Percentiles rank a stretch among this genome's conserved stretches.
Conservation (phyloP, 1,139 yeast species). For the Oligophagozyma castellii region DNA sequence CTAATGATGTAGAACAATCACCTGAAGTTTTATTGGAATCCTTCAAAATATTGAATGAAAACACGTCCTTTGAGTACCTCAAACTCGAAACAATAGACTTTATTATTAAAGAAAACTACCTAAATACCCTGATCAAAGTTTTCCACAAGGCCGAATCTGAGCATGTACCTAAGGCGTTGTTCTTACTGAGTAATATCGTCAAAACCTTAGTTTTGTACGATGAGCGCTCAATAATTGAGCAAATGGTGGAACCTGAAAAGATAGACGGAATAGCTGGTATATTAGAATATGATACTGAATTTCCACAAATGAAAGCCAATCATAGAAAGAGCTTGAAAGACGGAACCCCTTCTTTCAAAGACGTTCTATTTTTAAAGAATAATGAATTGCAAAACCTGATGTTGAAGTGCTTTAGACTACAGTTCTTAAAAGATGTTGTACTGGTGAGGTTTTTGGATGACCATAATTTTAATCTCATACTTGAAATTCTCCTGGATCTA, state of each 20-base stretch:
- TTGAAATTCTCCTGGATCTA: slow-evolving; percentile 24
- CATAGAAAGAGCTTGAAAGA: slow-evolving; percentile 53
- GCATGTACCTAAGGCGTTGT: slow-evolving; percentile 39
- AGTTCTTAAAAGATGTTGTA: slow-evolving; percentile 75
- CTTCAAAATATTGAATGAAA: slow-evolving; percentile 41
- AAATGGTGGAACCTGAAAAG: slow-evolving; percentile 46
- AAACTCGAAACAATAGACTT: slow-evolving; percentile 39
- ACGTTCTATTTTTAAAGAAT: slow-evolving; percentile 44
- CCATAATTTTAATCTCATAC: slow-evolving; percentile 49
- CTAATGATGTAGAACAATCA: slow-evolving; percentile 32
- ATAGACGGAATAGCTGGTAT: slow-evolving; percentile 61
- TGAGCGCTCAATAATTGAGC: slow-evolving; percentile 55
- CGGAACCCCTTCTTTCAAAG: slow-evolving; percentile 45
- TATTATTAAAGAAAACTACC: slow-evolving; percentile 37
- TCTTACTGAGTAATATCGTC: slow-evolving; percentile 55
- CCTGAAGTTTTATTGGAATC: slow-evolving; percentile 35
- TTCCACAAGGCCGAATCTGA: slow-evolving; percentile 44
- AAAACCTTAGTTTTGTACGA: slow-evolving; percentile 59
- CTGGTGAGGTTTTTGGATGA: slow-evolving; percentile 75
- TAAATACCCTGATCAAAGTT: slow-evolving; percentile 36
- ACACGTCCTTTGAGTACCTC: slow-evolving; percentile 43
- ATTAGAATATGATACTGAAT: slow-evolving; percentile 86
- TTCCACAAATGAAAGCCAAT: slow-evolving; percentile 64
- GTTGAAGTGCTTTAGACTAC: slow-evolving; percentile 61
- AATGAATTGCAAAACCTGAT: slow-evolving; percentile 42